Percentiles rank a stretch among this genome's conserved stretches.
Conservation (phyloP, 2,329 filamentous ascomycete species). For the Waltergamsia citrina region DNA sequence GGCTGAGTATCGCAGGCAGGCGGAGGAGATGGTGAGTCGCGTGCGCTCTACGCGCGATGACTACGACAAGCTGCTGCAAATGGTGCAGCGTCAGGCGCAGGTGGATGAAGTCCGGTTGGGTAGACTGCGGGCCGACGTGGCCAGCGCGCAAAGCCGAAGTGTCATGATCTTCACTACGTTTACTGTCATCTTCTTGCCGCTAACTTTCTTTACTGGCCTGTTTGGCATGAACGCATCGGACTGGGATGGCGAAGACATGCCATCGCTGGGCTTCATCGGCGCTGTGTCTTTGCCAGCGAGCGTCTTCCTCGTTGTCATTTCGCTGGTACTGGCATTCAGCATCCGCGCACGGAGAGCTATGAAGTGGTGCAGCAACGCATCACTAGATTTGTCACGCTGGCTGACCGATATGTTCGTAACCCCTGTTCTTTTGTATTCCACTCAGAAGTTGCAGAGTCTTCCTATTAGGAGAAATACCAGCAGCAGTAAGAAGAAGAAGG, state of each 20-base stretch:
- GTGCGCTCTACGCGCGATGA: slow-evolving; percentile 49
- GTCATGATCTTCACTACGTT: slow-evolving; percentile 59
- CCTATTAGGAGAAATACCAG: neutral
- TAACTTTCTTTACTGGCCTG: slow-evolving; percentile 55
- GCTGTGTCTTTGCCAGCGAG: slow-evolving; percentile 38
- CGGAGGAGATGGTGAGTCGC: slow-evolving; percentile 47
- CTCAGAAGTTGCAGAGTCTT: too few species aligned
- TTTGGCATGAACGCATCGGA: slow-evolving; percentile 58
- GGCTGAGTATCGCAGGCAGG: slow-evolving; percentile 43
- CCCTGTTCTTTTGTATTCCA: neutral
- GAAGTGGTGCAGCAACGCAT: slow-evolving; percentile 10
- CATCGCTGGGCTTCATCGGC: slow-evolving; percentile 31
- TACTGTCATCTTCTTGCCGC: slow-evolving; percentile 52
- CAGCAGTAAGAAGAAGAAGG: neutral
- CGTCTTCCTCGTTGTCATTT: slow-evolving; percentile 34
- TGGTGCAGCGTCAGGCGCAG: slow-evolving; percentile 58
- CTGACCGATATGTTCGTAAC: neutral
- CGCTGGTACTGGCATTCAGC: slow-evolving; percentile 48
- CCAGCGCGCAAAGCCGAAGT: slow-evolving; percentile 50
- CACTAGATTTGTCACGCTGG: neutral
- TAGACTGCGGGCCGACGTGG: slow-evolving; percentile 51
- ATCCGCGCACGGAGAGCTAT: slow-evolving; percentile 26
- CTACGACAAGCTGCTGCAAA: slow-evolving; percentile 56
- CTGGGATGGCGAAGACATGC: slow-evolving; percentile 42
- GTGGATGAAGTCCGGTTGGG: slow-evolving; percentile 57